Evolutionary conservation across 805 yeast species (phyloP), one percentile per base, ranked within the genome.

Genomic region (Saccharomycopsis capsularis): DNA sequence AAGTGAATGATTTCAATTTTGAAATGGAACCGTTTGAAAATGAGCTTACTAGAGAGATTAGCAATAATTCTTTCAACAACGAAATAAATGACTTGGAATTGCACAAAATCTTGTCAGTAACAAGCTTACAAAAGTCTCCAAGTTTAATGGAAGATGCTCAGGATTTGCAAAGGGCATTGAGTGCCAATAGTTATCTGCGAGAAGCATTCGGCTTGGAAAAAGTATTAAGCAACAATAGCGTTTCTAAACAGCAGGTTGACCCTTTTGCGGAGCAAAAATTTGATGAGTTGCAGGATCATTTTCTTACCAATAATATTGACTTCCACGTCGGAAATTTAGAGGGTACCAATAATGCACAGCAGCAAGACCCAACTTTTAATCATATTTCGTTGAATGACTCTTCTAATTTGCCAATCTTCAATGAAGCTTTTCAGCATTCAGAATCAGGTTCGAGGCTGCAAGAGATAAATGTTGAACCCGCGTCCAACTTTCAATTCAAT

Each of bases 161-260:
- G 7, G 38, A n/a, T 6, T 27, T 27, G 13, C 11, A 27, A 27
- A 34, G 38, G 19, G 38, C n/a, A 34, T 9, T 34, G 7, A 34
- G 38, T 18, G n/a, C 15, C 38, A 34, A 16, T 34, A 34, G 19
- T 16, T 9, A 9, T 11, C n/a, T 13, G 6, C 38, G 7, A 9
- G 38, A 34, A 34, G 19, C 38, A 9, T 9, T 42, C 15, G 46
- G 32, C 11, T 32, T 42, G 27, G 39, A 25, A 32, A 29, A 34
- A 15, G 46, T 42, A 3, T 22, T 42, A 4, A 42, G 46, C 24
- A 42, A 42, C 38, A 42, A 42, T 19, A 40, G 44, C 24, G 21
- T 40, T 3, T 40, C 44, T 18, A 16, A 40, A 15, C 30, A 40
- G 21, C 27, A 21, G 9, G 16, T 35, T 13, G 44, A 40, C n/a